Base-by-base conservation (phyloP, 225 moss, liverwort and hornwort species). In the Polytrichum formosum region DNA sequence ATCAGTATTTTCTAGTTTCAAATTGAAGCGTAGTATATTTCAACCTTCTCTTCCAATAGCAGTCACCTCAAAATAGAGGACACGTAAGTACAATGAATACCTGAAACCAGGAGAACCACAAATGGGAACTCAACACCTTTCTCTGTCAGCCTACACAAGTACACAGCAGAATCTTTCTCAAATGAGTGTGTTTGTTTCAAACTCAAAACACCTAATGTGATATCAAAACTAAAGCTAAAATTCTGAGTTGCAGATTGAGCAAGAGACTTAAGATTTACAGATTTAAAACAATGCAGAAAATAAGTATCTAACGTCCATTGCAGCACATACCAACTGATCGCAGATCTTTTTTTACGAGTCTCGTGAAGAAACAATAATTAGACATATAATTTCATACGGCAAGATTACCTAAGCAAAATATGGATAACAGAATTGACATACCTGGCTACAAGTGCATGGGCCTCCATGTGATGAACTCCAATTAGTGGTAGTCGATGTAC, bases 391-490 rank as follows among this genome's bases (percentile, higher is more conserved):
- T 46, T 46, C 46, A 46, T 46, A 46, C 46, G 13, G 37, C 37
- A 37, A 37, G 37, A 37, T 37, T 37, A 16, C 46, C 46, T 46
- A 2, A 13, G 46, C 46, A 46, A 78, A 30, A n/a, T 62, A 56
- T 25, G 46, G 60, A 65, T 61, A 21, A 73, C 25, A 61, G 37
- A 18, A 67, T 62, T 67, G 70, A 28, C 25, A 30, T 33, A 96
- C 93, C 98, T 94, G 65, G 84, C 94, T 55, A 98, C 91, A 73
- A 98, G 88, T 67, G 98, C 98, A 85, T 98, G 98, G 17, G 98
- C 98, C 88, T 98, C 98, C 98, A 98, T 98, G 72, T 98, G 98
- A 74, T 98, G 98, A 72, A 98, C 92, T 37, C 90, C 92, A 55
- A 98, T 76, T 69, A 91, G 76, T 28, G 91, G 92, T 56, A 98